Conservation (phyloP, 2,329 filamentous ascomycete genomes). For the Aspergillus ruber region DNA sequence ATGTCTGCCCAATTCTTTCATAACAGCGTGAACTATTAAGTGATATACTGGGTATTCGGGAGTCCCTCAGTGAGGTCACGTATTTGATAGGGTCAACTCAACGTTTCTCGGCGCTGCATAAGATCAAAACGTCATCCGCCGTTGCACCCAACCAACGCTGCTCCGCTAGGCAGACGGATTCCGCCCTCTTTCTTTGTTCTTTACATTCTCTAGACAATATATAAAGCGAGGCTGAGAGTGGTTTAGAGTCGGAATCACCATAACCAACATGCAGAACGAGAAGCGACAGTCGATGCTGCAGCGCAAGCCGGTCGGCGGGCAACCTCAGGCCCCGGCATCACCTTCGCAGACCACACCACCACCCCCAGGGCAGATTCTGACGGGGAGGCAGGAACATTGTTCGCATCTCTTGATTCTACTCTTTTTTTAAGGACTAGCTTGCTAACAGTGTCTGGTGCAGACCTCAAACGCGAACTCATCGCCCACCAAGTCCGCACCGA, state of each 20-base stretch:
- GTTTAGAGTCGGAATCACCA: too few species aligned
- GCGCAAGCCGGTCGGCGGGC: conserved; percentile 7
- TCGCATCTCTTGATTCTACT: conserved; percentile 24
- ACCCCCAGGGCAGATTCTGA: conserved; percentile 60
- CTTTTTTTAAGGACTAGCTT: neutral
- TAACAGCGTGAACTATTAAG: too few species aligned
- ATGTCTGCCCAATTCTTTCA: too few species aligned
- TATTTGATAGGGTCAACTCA: neutral
- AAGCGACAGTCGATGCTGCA: neutral
- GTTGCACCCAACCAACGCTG: neutral
- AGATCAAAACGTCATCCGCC: neutral
- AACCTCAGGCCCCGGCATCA: neutral
- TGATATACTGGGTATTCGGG: too few species aligned
- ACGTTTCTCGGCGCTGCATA: neutral
- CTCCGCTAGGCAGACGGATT: neutral
- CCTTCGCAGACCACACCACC: conserved; percentile 22
- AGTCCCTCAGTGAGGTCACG: too few species aligned
- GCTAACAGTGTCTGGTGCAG: conserved; percentile 40
- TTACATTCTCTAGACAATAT: too few species aligned
- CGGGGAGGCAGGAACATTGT: conserved; percentile 98
- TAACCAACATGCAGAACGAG: neutral
- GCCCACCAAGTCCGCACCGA: conserved; percentile 83
- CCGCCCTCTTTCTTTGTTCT: neutral
- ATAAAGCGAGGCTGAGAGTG: too few species aligned
- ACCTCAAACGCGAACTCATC: conserved; percentile 93